Percentiles rank a stretch among this genome's conserved stretches.
These are phyloP conservation scores for Ogataea trehaloabstinens DNA, from an alignment of 805 yeast species.

Conservation along the genomic window DNA sequence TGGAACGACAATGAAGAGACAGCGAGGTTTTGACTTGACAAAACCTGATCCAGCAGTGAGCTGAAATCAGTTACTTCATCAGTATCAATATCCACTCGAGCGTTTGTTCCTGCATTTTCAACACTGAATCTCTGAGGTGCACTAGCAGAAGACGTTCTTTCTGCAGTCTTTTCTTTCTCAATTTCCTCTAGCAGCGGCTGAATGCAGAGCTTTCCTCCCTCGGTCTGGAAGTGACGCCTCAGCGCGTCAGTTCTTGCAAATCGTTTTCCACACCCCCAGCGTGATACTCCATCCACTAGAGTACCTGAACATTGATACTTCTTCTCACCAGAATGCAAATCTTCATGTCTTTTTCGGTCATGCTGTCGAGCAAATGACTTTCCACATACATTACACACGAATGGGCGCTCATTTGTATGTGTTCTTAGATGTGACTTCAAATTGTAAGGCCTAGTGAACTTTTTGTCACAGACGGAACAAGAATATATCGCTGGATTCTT, in stretches of 20 bases:
- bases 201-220: conserved; percentile 72
- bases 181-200: conserved; percentile 64
- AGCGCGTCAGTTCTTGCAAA: conserved; percentile 81
- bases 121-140: conserved; percentile 10
- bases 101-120: conserved; percentile 17
- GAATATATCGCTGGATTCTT: conserved; percentile 73
- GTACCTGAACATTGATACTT: conserved; percentile 69
- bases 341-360: conserved; percentile 74
- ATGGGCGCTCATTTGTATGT: conserved; percentile 83
- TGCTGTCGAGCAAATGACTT: conserved; percentile 82
- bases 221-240: conserved; percentile 77
- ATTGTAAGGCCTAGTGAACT: conserved; percentile 91
- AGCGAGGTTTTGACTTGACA: conserved; percentile 16
- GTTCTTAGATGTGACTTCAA: conserved; percentile 88
- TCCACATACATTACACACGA: conserved; percentile 68
- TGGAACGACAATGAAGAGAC: conserved; percentile 12
- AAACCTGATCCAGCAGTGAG: conserved; percentile 21
- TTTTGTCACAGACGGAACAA: conserved; percentile 80
- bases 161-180: conserved; percentile 17
- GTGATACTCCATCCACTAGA: conserved; percentile 48
- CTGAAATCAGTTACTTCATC: conserved; percentile 16
- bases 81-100: conserved; percentile 11
- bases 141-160: not conserved
- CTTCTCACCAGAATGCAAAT: conserved; percentile 74
- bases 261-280: conserved; percentile 80